Percentiles rank a stretch among this genome's conserved stretches.
Conservation (phyloP, 352 stramenopile species). For the Pythium periplocum region DNA sequence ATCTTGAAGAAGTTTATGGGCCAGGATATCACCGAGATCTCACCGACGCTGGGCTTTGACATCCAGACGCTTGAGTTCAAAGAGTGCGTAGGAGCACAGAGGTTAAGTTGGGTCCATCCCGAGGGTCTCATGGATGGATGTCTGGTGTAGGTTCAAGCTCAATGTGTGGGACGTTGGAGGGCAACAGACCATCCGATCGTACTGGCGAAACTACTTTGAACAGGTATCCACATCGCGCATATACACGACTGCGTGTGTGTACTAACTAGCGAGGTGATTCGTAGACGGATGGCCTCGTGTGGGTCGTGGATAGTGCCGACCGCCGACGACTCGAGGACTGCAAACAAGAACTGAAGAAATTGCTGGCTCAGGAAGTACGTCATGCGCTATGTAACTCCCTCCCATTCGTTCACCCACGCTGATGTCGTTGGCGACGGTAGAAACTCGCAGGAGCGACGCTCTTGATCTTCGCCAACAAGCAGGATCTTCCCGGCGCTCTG, state of each 20-base stretch:
- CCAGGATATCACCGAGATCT: conserved; percentile 96
- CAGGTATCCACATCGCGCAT: conserved; percentile 19
- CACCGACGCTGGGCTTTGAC: conserved; percentile 98
- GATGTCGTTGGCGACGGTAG: conserved; percentile 27
- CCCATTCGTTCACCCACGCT: background rate
- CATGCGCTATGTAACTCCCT: background rate
- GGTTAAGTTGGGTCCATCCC: no score
- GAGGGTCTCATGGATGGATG: background rate
- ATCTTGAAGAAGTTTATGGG: conserved; percentile 98
- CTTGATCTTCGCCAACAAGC: conserved; percentile 99
- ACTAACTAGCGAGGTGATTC: background rate
- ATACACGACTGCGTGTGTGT: conserved; percentile 1
- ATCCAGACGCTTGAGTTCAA: conserved; percentile 98
- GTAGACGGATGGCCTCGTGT: conserved; percentile 98
- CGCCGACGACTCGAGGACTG: conserved; percentile 92
- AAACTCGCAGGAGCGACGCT: conserved; percentile 97
- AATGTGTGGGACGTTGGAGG: conserved; percentile 97
- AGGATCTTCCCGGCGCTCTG: conserved; percentile 94
- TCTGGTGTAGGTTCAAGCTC: conserved; percentile 37
- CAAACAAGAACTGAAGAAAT: conserved; percentile 81
- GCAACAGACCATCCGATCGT: conserved; percentile 96
- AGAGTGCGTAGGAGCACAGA: conserved; percentile 31
- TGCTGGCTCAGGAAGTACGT: conserved; percentile 85
- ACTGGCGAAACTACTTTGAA: conserved; percentile 99
- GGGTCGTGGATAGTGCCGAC: conserved; percentile 98